Evolutionary conservation across 495 filamentous ascomycete genomes (phyloP), one percentile per base, ranked within the genome.

Genomic region (Tuber indicum): DNA sequence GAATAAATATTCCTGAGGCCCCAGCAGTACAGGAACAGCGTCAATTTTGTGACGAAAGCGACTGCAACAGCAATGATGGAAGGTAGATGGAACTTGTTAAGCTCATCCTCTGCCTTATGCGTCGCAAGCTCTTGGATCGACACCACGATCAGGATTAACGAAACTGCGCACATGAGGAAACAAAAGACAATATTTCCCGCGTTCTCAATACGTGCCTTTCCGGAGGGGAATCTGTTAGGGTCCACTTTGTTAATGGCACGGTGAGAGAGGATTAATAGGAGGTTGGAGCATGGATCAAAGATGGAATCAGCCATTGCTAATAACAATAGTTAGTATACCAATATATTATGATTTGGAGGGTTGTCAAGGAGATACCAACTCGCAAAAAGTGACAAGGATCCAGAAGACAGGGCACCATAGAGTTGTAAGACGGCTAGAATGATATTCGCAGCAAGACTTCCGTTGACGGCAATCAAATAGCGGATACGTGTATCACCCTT

Each of bases 141-240:
- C 84, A 97, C 91, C 66, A 95, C 94, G 77, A 99, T 93, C 39
- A 99, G 87, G 84, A 98, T 92, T 78, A 93, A 87, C 3, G 94
- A 97, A 26, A 99, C 95, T 70, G 93, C 87, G 71, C 89, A 92
- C 96, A 99, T 99, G 81, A 99, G 87, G 86, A 96, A 97, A 86
- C 95, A 97, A 87, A 99, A 99, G 78, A 91, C 90, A 80, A 99
- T 98, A 82, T 98, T 99, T 70, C 96, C 96, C 1, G 94, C 93
- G 8, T 94, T 98, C 85, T 99, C 96, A 73, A 99, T 92, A 36
- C 96, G 91, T 12, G 94, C 94, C 84, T 98, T 98, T 75, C 96
- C 96, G 0, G 92, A 93, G 5, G 96, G 96, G 84, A 98, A 99
- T 73, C 92, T 91, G 78, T 89, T 89, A n/a, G 93, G 89, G 83